Evolutionary conservation across 2,329 filamentous ascomycete genomes (phyloP), one percentile per base, ranked within the genome.

Genomic region (Seiridium cupressi): DNA sequence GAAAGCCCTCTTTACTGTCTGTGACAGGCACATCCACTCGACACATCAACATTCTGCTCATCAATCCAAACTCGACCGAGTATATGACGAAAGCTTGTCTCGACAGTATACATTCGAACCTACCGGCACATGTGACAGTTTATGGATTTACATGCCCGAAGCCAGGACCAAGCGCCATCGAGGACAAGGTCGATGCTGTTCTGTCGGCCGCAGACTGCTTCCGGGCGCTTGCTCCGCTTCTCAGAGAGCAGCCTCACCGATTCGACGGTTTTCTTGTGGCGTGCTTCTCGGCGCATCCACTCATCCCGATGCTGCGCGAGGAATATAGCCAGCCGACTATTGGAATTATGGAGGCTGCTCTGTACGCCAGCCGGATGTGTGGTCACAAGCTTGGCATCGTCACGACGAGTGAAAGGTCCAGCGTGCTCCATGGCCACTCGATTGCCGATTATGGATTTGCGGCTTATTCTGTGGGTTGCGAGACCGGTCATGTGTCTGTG

Each of bases 21-120:
- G 58, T 62, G 4, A 63, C 60, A 35, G 60, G 55, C 38, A 32
- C 51, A 40, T 71, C 59, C 18, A 59, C 55, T 3, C 60, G 53
- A 60, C 61, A 62, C 32, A 73, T 71, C 61, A 74, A 66, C 59
- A 82, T 87, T 61, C 77, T 88, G 44, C 74, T 88, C 63, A 84
- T 88, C 74, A 88, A 89, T 68, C 85, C 86, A 26, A 88, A 88
- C 70, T 85, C 83, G 9, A 85, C 81, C 1, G 64, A 73, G 62
- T 76, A 77, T 55, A 88, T 88, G 83, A 88, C 85, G 31, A 74
- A 82, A 40, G 77, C 76, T 47, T 83, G 80, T 68, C 68, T 84
- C 1, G 69, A 72, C 10, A 77, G 76, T 51, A 67, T 82, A 11
- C 60, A 70, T 34, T 67, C 73, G 1, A 79, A 76, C 11, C 71